These are phyloP conservation scores for Eremochloa ophiuroides DNA, from an alignment of 176 grass and related monocot species.

Conservation along the genomic window DNA sequence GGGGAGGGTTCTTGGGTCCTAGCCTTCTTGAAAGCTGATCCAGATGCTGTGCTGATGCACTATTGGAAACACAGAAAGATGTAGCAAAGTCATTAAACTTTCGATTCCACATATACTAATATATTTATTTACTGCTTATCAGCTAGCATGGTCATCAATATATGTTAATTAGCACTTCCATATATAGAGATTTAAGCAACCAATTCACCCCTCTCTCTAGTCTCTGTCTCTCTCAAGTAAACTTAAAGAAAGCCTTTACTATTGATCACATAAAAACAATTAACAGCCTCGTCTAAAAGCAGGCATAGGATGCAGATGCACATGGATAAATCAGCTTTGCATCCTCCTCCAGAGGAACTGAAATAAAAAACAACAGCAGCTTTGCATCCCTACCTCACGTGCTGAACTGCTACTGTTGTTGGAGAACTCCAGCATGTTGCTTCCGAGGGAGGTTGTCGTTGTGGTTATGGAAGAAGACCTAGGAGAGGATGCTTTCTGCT, in stretches of 20 bases:
- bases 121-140: neutral
- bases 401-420: slow-evolving; percentile 46
- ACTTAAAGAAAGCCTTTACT: neutral
- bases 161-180: neutral
- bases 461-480: slow-evolving; percentile 72
- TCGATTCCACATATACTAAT: neutral
- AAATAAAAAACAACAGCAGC: neutral
- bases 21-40: slow-evolving; percentile 92
- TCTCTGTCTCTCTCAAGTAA: neutral
- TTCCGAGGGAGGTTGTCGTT: slow-evolving; percentile 31
- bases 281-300: slow-evolving; percentile 15
- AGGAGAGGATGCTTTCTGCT: slow-evolving; percentile 53
- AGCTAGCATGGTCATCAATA: neutral
- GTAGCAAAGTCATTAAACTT: slow-evolving; percentile 32
- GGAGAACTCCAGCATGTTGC: slow-evolving; percentile 74
- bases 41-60: slow-evolving; percentile 70
- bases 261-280: neutral
- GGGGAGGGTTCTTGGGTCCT: slow-evolving; percentile 69
- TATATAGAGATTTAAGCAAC: neutral
- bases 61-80: slow-evolving; percentile 32
- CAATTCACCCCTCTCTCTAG: neutral
- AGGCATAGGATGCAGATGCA: slow-evolving; percentile 35
- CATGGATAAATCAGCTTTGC: slow-evolving; percentile 23
- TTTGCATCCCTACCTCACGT: slow-evolving; percentile 42
- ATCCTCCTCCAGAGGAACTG: neutral